These are phyloP conservation scores for Bipolaris cookei DNA, from an alignment of 2,329 filamentous ascomycete genomes.

Conservation along the genomic window DNA sequence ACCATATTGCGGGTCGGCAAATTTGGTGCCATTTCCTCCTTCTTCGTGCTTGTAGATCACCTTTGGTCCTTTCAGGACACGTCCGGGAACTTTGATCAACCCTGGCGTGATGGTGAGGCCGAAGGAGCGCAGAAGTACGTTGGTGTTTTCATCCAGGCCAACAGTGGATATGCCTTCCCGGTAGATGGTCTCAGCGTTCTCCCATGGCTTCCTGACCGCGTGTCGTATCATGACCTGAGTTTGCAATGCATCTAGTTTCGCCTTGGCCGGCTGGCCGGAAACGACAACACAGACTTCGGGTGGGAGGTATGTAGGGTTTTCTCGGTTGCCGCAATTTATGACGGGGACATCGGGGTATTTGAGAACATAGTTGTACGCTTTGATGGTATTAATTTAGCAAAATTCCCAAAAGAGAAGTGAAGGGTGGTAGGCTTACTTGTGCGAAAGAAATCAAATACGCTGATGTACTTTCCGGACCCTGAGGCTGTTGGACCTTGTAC, in stretches of 20 bases:
- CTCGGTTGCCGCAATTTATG: constrained; percentile 31
- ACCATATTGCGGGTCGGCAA: constrained; percentile 54
- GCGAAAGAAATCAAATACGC: constrained; percentile 29
- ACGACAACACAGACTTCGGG: constrained; percentile 34
- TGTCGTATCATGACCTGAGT: constrained; percentile 37
- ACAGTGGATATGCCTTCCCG: constrained; percentile 20
- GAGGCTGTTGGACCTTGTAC: constrained; percentile 3
- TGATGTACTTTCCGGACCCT: constrained; percentile 25
- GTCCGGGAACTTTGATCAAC: constrained; percentile 73
- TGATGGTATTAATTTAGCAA: neutral
- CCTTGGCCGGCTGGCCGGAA: constrained; percentile 30
- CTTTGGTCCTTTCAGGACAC: constrained; percentile 66
- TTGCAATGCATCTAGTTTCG: constrained; percentile 30
- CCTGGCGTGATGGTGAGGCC: constrained; percentile 64
- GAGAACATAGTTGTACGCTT: constrained; percentile 22
- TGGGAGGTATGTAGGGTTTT: constrained; percentile 35
- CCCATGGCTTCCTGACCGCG: constrained; percentile 34
- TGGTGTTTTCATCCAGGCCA: constrained; percentile 22
- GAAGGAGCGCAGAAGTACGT: constrained; percentile 54
- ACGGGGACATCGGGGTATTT: constrained; percentile 25
- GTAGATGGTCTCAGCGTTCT: constrained; percentile 31
- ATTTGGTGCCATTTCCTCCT: constrained; percentile 10
- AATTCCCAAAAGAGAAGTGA: neutral
- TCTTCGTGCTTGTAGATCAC: constrained; percentile 61
- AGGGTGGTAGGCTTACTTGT: constrained; percentile 9